Evolutionary conservation across 2,329 filamentous ascomycete species (phyloP).

Genomic region (Fusarium sp.): DNA sequence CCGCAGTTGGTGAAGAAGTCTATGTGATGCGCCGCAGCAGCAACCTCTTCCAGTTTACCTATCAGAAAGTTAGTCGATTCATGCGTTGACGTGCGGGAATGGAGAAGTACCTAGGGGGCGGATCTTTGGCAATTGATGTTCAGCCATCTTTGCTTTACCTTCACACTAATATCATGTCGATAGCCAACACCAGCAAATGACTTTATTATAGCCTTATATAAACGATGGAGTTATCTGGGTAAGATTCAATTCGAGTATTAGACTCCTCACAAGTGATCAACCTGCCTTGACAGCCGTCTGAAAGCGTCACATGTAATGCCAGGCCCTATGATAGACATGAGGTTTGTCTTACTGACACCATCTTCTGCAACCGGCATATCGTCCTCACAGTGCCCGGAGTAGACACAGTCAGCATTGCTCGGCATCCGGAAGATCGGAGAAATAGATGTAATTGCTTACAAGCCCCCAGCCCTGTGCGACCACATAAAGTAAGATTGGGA

Average conservation of each 20-base stretch:
- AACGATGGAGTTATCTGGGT: too few relatives aligned
- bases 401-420: not conserved
- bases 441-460: not conserved
- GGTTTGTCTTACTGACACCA: not conserved
- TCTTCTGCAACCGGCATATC: not conserved
- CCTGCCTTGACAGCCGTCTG: accelerated
- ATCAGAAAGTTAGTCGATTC: accelerated
- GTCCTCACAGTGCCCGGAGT: not conserved
- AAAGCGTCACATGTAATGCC: not conserved
- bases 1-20: constrained; percentile 13
- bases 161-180: not conserved
- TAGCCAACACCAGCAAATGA: too few relatives aligned
- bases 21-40: not conserved
- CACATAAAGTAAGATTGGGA: not conserved
- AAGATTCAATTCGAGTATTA: not conserved
- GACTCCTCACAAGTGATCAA: accelerated
- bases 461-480: not conserved
- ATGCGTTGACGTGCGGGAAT: accelerated
- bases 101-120: not conserved
- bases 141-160: not conserved
- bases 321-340: too few relatives aligned
- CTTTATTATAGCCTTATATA: not conserved
- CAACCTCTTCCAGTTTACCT: constrained; percentile 11
- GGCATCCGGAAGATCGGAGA: not conserved
- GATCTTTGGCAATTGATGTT: not conserved